phyloP scores from a whole-genome alignment of 139 green algal species.

The Astrephomene gubernaculifera region DNA sequence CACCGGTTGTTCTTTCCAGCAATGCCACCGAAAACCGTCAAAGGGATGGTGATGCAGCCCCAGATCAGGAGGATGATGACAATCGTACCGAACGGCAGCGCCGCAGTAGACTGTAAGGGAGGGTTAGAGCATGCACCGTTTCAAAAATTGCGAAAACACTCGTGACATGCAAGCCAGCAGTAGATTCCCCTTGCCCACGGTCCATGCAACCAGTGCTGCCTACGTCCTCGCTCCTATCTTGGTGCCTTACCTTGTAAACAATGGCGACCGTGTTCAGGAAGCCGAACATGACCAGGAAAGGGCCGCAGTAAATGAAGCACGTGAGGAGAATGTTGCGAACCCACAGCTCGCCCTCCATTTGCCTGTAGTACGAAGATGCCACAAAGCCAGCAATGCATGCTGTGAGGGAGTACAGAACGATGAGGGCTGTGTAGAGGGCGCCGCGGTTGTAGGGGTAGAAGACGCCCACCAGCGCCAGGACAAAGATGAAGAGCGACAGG shows the following conservation, averaged over 20 bases:
- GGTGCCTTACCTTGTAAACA: slow-evolving; percentile 59
- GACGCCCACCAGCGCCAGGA: slow-evolving; percentile 83
- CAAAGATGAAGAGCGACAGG: slow-evolving; percentile 76
- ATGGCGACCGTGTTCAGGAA: slow-evolving; percentile 91
- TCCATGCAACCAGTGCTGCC: too few relatives aligned
- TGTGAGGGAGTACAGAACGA: slow-evolving; percentile 94
- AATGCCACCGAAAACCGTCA: slow-evolving; percentile 95
- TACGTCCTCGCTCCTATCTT: too few relatives aligned
- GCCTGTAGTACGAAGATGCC: slow-evolving; percentile 86
- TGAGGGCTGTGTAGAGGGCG: slow-evolving; percentile 84
- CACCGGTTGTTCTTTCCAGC: slow-evolving; percentile 70
- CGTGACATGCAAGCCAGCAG: too few relatives aligned
- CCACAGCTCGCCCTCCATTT: slow-evolving; percentile 87
- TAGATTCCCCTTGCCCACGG: too few relatives aligned
- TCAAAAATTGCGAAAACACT: too few relatives aligned
- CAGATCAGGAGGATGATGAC: slow-evolving; percentile 88
- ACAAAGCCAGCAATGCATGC: slow-evolving; percentile 89
- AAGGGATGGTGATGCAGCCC: slow-evolving; percentile 88
- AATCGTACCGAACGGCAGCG: slow-evolving; percentile 89
- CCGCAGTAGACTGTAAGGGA: slow-evolving; percentile 70
- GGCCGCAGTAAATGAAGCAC: slow-evolving; percentile 82
- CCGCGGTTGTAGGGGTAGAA: slow-evolving; percentile 97
- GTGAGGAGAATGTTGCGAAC: slow-evolving; percentile 87
- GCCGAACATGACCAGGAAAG: slow-evolving; percentile 82
- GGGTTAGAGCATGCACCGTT: too few relatives aligned